Percentiles rank a stretch among this genome's conserved stretches.
Conservation (phyloP, 1,139 yeast genomes). For the Blastobotrys petasosporus region DNA sequence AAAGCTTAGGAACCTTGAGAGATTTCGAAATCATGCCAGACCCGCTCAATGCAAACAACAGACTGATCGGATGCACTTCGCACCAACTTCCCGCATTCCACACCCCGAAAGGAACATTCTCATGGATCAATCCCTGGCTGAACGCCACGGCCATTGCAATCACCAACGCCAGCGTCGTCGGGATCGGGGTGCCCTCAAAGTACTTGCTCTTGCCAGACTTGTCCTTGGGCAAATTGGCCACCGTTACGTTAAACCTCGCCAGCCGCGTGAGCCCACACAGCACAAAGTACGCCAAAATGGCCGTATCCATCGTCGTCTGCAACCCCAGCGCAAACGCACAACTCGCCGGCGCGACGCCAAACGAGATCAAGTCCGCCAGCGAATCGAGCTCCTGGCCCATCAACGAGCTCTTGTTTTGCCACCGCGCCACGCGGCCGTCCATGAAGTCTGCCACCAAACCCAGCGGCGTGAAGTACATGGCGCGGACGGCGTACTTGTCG, state of each 20-base stretch:
- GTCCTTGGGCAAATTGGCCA: slow-evolving; percentile 88
- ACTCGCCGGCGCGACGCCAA: slow-evolving; percentile 90
- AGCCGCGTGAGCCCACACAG: slow-evolving; percentile 89
- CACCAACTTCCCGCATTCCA: slow-evolving; percentile 37
- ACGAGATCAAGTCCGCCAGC: slow-evolving; percentile 86
- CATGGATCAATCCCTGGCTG: slow-evolving; percentile 41
- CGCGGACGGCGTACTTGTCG: slow-evolving; percentile 66
- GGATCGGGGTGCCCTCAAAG: slow-evolving; percentile 96
- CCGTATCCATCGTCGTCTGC: slow-evolving; percentile 73
- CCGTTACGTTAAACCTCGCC: slow-evolving; percentile 93
- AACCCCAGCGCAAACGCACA: slow-evolving; percentile 90
- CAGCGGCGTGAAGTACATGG: slow-evolving; percentile 78
- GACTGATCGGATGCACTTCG: slow-evolving; percentile 69
- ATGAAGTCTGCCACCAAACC: slow-evolving; percentile 94
- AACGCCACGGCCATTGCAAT: slow-evolving; percentile 69
- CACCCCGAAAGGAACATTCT: slow-evolving; percentile 58
- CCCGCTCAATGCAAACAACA: slow-evolving; percentile 70
- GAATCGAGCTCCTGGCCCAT: slow-evolving; percentile 98
- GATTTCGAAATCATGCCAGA: slow-evolving; percentile 90
- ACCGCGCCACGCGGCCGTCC: slow-evolving; percentile 94
- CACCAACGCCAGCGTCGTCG: slow-evolving; percentile 56
- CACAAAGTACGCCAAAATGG: slow-evolving; percentile 75
- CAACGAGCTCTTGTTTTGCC: slow-evolving; percentile 83
- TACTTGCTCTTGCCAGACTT: slow-evolving; percentile 68
- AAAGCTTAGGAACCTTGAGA: slow-evolving; percentile 84